These are phyloP conservation scores for Eremochloa ophiuroides DNA, from an alignment of 176 grass and related monocot genomes.

Conservation along the genomic window DNA sequence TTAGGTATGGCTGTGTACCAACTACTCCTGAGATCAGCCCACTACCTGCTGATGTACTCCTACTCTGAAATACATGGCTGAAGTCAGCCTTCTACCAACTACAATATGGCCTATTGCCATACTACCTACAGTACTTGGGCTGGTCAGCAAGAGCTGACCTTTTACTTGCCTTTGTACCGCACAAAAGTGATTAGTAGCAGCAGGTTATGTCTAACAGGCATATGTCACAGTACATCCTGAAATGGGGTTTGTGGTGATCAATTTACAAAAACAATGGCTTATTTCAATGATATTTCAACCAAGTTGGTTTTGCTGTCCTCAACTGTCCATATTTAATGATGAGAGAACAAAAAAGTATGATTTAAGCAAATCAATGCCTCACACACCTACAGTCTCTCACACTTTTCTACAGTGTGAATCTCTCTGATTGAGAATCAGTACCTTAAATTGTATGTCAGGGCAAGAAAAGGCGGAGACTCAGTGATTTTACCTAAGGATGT, in stretches of 20 bases:
- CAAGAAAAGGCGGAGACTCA: not conserved
- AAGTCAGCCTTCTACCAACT: too few species aligned
- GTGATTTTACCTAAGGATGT: conserved; percentile 25
- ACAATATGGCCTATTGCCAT: too few species aligned
- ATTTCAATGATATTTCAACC: not conserved
- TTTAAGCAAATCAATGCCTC: conserved; percentile 8
- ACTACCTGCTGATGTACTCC: too few species aligned
- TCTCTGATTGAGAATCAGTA: conserved; percentile 19
- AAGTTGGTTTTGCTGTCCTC: not conserved
- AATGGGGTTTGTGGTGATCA: not conserved
- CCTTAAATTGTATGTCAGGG: not conserved
- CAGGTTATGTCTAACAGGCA: too few species aligned
- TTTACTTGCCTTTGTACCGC: too few species aligned
- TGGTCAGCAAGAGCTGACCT: too few species aligned
- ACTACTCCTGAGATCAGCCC: too few species aligned
- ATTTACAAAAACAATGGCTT: conserved; percentile 16
- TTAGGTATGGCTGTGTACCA: too few species aligned
- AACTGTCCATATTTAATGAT: not conserved
- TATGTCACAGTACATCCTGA: not conserved
- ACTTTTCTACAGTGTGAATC: not conserved
- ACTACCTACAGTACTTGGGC: too few species aligned
- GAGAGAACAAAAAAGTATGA: conserved; percentile 12
- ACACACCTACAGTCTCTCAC: not conserved
- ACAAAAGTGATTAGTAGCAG: too few species aligned
- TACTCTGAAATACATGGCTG: too few species aligned